Evolutionary conservation across 352 stramenopile genomes (phyloP), one percentile per base, ranked within the genome.

Genomic region (Phytophthora parvispora): DNA sequence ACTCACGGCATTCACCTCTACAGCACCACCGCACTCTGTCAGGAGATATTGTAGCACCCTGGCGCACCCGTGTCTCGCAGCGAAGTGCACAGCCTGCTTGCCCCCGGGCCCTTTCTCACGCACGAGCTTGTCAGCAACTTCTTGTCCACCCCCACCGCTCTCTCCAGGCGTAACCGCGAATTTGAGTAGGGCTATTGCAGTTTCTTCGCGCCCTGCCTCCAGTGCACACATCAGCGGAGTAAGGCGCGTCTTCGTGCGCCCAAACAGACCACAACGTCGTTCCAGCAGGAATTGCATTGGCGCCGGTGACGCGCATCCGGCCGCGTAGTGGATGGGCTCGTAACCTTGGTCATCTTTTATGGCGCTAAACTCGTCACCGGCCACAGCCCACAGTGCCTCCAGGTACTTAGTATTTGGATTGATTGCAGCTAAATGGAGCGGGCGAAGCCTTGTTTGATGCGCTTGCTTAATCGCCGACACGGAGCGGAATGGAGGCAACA

Each of bases 391-490:
- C 13, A 95, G 62, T 10, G 67, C 59, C 32, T 87, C 70, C 10
- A 95, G 64, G 50, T 92, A 89, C 61, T 82, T 88, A 0, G 63
- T 80, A 34, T 93, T 90, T 2, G 87, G 86, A 24, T 95, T 94
- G 58, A 95, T 92, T 1, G 81, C 79, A 9, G 87, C 86, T 16
- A 95, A 58, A 40, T 95, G 87, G 18, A 95, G 58, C 15, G 87
- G 87, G 0, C 83, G 83, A n/a, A 95, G 78, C 12, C 77, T 75
- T 2, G 84, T 90, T 40, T 90, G 72, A 27, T 76, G 43, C 1
- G 84, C 84, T 64, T 92, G 83, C 62, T 95, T 95, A 60, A 87
- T 80, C 3, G 84, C 84, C 2, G 86, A 94, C 12, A 89, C 81
- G 13, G 65, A 75, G 4, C 85, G 81, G 34, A 93, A 95, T 32